Conservation (phyloP, 345 rosid species). For the Dipteronia dyeriana region DNA sequence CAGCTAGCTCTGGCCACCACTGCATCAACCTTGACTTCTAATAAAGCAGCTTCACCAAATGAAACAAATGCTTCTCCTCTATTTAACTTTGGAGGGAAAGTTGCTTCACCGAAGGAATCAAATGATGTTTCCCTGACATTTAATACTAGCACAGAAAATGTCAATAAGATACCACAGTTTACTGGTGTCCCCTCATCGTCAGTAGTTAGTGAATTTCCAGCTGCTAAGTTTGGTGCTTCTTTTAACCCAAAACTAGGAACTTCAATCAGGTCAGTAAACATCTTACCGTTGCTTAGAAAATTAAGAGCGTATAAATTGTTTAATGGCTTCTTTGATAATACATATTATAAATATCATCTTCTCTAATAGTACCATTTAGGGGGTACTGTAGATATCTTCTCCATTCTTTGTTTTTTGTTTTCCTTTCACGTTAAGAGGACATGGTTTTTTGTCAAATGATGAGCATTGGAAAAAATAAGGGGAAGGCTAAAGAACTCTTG, state of each 20-base stretch:
- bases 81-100: constrained; percentile 33
- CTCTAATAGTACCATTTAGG: neutral
- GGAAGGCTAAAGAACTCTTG: neutral
- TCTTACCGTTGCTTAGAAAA: neutral
- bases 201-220: constrained; percentile 30
- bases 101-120: constrained; percentile 35
- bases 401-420: neutral
- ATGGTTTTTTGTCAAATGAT: neutral
- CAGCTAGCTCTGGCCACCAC: constrained; percentile 33
- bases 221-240: constrained; percentile 24
- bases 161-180: constrained; percentile 27
- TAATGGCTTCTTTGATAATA: neutral
- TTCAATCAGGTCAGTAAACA: constrained; percentile 43
- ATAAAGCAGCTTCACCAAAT: constrained; percentile 24
- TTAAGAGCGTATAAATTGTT: neutral
- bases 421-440: neutral
- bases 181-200: constrained; percentile 13
- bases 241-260: constrained; percentile 33
- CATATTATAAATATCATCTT: neutral
- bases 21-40: constrained; percentile 33
- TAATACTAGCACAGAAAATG: constrained; percentile 24
- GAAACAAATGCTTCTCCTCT: constrained; percentile 30
- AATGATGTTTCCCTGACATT: constrained; percentile 25
- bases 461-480: neutral
- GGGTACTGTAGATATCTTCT: neutral